Evolutionary conservation across 495 filamentous ascomycete genomes (phyloP).

Genomic region (Aspergillus nanangensis): DNA sequence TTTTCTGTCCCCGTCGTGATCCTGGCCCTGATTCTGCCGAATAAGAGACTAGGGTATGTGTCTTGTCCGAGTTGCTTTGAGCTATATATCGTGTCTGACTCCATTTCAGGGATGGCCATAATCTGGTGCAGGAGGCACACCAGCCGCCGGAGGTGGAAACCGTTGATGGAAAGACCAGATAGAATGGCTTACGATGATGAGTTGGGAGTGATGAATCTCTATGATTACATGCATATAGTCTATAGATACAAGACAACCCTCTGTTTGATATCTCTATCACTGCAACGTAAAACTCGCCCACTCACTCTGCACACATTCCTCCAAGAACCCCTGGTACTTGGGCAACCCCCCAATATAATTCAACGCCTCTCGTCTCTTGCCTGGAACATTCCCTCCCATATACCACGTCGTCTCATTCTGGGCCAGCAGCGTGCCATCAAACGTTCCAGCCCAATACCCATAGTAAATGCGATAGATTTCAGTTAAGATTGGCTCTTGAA

Average conservation of each 20-base stretch:
- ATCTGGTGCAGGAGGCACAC: conserved; percentile 31
- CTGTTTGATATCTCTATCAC: no score
- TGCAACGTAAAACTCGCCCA: not conserved
- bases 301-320: not conserved
- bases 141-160: no score
- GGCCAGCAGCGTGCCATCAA: conserved; percentile 23
- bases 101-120: conserved; percentile 23
- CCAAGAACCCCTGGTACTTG: not conserved
- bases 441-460: no score
- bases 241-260: no score
- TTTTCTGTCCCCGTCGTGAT: conserved; percentile 33
- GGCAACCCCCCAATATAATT: conserved; percentile 38
- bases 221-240: no score
- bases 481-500: no score
- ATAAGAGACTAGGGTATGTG: conserved; percentile 37
- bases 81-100: not conserved
- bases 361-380: conserved; percentile 33
- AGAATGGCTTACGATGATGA: no score
- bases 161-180: no score
- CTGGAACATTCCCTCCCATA: conserved; percentile 43
- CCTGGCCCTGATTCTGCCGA: conserved; percentile 35
- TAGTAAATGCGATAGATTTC: no score
- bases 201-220: no score
- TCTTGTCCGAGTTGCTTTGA: not conserved
- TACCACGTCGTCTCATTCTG: conserved; percentile 34